phyloP scores from a whole-genome alignment of 2,329 filamentous ascomycete genomes.

The Venturiaceae sp. region DNA sequence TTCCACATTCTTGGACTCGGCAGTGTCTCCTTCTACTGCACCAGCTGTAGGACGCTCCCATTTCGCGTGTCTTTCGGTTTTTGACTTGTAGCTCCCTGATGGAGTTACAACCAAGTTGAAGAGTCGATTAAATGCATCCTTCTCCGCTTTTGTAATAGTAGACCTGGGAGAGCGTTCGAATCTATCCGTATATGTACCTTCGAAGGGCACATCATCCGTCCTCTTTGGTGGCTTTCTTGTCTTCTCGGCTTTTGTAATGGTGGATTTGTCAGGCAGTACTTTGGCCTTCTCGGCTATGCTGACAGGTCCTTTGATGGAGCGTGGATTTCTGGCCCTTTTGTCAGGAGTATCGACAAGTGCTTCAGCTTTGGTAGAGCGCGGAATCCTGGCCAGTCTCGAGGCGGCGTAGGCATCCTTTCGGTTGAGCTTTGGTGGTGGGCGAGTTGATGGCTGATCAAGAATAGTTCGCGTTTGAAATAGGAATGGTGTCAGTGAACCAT shows the following conservation, averaged over 20 bases:
- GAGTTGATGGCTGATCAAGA: not conserved
- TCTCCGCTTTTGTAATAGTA: slow-evolving; percentile 11
- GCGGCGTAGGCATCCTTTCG: not conserved
- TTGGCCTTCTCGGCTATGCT: not conserved
- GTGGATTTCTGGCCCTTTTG: too few relatives aligned
- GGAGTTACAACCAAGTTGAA: slow-evolving; percentile 2
- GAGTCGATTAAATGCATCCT: slow-evolving; percentile 9
- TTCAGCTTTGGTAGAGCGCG: too few relatives aligned
- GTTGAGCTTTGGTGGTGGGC: not conserved
- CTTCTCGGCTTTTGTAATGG: not conserved
- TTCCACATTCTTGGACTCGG: slow-evolving; percentile 4
- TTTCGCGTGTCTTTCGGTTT: not conserved
- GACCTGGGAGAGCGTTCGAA: slow-evolving; percentile 1
- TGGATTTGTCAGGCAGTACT: not conserved
- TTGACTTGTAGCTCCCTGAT: not conserved
- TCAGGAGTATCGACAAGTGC: too few relatives aligned
- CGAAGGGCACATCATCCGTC: not conserved
- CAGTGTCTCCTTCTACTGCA: not conserved
- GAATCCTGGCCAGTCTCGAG: not conserved
- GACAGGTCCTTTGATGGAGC: too few relatives aligned
- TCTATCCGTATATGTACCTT: not conserved
- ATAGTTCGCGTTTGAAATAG: slow-evolving; percentile 9
- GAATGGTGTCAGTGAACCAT: slow-evolving; percentile 3
- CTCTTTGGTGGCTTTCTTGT: not conserved
- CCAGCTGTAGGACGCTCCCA: too few relatives aligned